These are phyloP conservation scores for Codiaeum variegatum DNA, from an alignment of 441 rosid genomes.

Conservation along the genomic window DNA sequence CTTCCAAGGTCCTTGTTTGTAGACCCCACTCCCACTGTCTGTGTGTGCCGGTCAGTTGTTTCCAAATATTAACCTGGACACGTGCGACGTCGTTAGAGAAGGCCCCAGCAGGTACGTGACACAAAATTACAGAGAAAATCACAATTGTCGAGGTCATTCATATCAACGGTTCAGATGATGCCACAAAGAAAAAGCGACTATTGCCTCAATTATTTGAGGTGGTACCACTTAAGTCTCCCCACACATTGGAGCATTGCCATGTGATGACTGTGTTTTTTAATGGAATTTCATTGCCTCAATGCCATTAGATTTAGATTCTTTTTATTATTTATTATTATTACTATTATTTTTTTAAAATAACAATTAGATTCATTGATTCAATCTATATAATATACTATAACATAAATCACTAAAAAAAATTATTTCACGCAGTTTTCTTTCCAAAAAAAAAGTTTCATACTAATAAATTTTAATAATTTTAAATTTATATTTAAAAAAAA, in stretches of 20 bases:
- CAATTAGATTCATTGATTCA: too few relatives aligned
- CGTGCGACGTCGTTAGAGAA: constrained; percentile 23
- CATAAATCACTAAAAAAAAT: too few relatives aligned
- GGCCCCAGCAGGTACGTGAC: constrained; percentile 30
- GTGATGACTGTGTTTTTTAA: neutral
- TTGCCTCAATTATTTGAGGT: constrained; percentile 22
- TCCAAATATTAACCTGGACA: constrained; percentile 20
- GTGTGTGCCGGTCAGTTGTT: constrained; percentile 15
- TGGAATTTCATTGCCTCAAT: too few relatives aligned
- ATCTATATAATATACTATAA: too few relatives aligned
- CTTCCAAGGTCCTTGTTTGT: constrained; percentile 34
- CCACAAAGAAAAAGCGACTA: constrained; percentile 6
- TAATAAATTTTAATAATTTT: too few relatives aligned
- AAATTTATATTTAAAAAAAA: too few relatives aligned
- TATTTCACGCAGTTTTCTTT: too few relatives aligned
- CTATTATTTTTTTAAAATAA: too few relatives aligned
- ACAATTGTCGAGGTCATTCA: neutral
- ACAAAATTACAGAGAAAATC: neutral
- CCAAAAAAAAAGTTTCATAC: too few relatives aligned
- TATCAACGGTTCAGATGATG: constrained; percentile 6
- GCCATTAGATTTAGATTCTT: too few relatives aligned
- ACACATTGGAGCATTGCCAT: neutral
- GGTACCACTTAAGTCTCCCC: constrained; percentile 3
- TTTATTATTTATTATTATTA: too few relatives aligned
- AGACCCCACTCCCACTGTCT: constrained; percentile 43